Base-by-base conservation (phyloP, 1,139 yeast species). In the Geotrichum fermentans region DNA sequence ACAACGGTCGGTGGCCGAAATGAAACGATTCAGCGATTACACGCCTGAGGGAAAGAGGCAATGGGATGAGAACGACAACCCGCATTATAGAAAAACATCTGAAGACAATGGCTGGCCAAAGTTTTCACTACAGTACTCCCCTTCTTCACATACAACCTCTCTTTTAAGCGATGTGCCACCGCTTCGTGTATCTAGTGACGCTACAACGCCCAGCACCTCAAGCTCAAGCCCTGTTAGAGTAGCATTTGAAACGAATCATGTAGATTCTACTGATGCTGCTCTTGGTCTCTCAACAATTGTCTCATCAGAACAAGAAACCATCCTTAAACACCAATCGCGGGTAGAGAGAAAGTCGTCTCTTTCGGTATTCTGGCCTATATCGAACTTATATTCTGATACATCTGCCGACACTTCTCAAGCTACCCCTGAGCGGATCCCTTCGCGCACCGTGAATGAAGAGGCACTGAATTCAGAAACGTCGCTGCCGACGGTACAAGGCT, bases 141-240 rank as follows among this genome's bases (percentile, higher is more conserved):
- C 24, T 17, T 5, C 26, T 7, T 40, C 43, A 6, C 13, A 11
- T 13, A 16, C 26, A 8, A 40, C 43, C n/a, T 35, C 29, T 2
- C 35, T 16, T 2, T 32, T 40, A 4, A 13, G 22, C 20, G 43
- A 40, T 21, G 20, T 30, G 10, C 33, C 36, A 5, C 43, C 35
- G 11, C 28, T 40, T 17, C 45, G 40, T 8, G 20, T 34, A 2
- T 46, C 50, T 16, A 41, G 38, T 18, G 50, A 46, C 22, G 28
- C 45, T 10, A 28, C 40, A 4, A 30, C 40, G 7, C 13, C 30
- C 11, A 45, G 43, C 26, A 32, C 34, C 11, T 45, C 45, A 8
- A 29, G 37, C 24, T 13, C 42, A 21, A 40, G 41, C n/a, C 41
- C 45, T 8, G 42, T 17, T 11, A 46, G 40, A 41, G 45, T 46